Base-by-base conservation (phyloP, 169 alveolate species). In the Babesia gibsoni region DNA sequence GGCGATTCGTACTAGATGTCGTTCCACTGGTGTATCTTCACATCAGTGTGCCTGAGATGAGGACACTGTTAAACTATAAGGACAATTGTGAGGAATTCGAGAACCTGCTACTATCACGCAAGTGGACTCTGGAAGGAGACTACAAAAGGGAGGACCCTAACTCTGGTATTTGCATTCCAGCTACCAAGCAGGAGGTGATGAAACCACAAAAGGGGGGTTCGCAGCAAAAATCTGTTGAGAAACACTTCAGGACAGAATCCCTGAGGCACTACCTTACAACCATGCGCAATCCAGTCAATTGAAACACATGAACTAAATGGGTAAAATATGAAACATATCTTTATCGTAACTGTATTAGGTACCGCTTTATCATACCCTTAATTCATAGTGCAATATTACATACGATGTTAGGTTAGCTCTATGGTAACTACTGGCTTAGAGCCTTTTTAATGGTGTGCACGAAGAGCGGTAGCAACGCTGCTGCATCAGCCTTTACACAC, bases 71-170 rank as follows among this genome's bases (percentile, higher is more conserved):
- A 27, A 37, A 77, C 52, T 77, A 33, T 37, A 49, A 30, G 37
- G 20, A 27, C 20, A 65, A 67, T 54, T 64, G 61, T 43, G 77
- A 74, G 43, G 84, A 74, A 54, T 74, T 74, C 61, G 84, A 74
- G 41, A 32, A 66, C 20, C 32, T 61, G n/a, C 65, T 74, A 27
- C 16, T 23, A 36, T 33, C 70, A 39, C 65, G 79, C 63, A 27
- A 50, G 16, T 74, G 84, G 84, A 42, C 66, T 23, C 57, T 72
- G 43, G 74, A 59, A 27, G 42, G 67, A 3, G 64, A 41, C 12
- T 74, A 74, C 63, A n/a, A 16, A 5, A 14, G 79, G 18, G 70
- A 43, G 23, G 64, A 64, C 64, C 65, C 49, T 9, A 14, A 64
- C 27, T 22, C 77, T 14, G 79, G 80, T 16, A 48, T 36, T 5